Evolutionary conservation across 192 early-diverging fungal genomes (phyloP).

Genomic region (Coemansia sp.): DNA sequence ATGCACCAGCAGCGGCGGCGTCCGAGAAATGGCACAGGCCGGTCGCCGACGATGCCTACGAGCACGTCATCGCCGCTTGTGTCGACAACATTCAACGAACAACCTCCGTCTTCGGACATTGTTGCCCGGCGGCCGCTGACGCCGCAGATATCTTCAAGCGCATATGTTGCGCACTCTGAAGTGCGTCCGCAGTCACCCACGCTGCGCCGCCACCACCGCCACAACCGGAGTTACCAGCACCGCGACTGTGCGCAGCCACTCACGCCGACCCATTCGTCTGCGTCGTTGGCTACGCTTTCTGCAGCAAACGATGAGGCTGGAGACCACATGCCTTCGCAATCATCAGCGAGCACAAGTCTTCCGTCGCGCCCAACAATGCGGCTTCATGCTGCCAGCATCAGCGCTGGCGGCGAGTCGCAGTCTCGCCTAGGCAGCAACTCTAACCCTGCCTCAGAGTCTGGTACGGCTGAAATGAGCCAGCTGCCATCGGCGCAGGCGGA

Average conservation of each 20-base stretch:
- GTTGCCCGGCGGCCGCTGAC: slow-evolving; percentile 46
- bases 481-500: slow-evolving; percentile 7
- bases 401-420: slow-evolving; percentile 12
- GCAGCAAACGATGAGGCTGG: background rate
- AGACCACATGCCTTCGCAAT: background rate
- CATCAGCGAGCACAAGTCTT: slow-evolving; percentile 12
- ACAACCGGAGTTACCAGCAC: slow-evolving; percentile 37
- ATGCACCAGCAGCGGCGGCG: slow-evolving; percentile 26
- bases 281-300: slow-evolving; percentile 27
- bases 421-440: background rate
- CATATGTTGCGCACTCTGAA: slow-evolving; percentile 17
- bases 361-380: slow-evolving; percentile 31
- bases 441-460: background rate
- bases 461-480: slow-evolving; percentile 1
- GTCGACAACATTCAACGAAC: slow-evolving; percentile 8
- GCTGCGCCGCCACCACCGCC: slow-evolving; percentile 38
- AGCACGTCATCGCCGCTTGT: slow-evolving; percentile 30
- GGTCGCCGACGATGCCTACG: slow-evolving; percentile 15
- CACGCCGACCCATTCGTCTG: slow-evolving; percentile 46
- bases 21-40: slow-evolving; percentile 35
- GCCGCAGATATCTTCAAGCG: slow-evolving; percentile 33
- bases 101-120: slow-evolving; percentile 19
- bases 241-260: slow-evolving; percentile 42
- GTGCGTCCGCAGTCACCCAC: slow-evolving; percentile 23
- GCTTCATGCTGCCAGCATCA: slow-evolving; percentile 43